A percentile compares a stretch with the other conserved stretches of the same genome.
phyloP scores from a whole-genome alignment of 495 filamentous ascomycete genomes.

The Aspergillus indologenus region DNA sequence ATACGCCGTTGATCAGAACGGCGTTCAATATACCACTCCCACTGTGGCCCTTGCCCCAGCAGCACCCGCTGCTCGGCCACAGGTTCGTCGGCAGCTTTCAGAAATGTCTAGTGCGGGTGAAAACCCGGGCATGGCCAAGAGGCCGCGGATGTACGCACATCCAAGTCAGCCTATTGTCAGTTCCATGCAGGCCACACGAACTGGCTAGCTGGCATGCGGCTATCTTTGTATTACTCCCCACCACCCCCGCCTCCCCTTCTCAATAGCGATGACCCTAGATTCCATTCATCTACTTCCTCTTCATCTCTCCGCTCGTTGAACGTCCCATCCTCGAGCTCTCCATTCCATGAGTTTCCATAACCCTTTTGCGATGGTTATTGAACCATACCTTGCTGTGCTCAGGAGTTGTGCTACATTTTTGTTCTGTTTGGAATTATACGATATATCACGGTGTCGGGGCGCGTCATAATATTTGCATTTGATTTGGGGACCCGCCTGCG shows the following conservation, averaged over 20 bases:
- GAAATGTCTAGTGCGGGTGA: constrained; percentile 60
- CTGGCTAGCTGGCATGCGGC: constrained; percentile 23
- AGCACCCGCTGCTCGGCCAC: constrained; percentile 35
- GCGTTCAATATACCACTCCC: constrained; percentile 49
- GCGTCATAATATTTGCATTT: constrained; percentile 20
- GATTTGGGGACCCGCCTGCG: constrained; percentile 17
- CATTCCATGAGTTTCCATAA: constrained; percentile 10
- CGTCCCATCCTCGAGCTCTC: constrained; percentile 2
- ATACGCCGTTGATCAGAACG: constrained; percentile 52
- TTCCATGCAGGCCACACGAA: constrained; percentile 38
- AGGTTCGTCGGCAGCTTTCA: constrained; percentile 62
- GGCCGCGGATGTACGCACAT: constrained; percentile 62
- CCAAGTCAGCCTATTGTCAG: constrained; percentile 44
- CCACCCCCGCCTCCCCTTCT: not conserved
- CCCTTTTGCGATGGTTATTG: constrained; percentile 13
- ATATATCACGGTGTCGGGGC: constrained; percentile 33
- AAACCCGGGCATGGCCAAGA: constrained; percentile 52
- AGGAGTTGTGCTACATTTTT: constrained; percentile 3
- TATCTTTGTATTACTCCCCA: not conserved
- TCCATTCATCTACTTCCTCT: not conserved
- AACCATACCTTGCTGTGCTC: constrained; percentile 11
- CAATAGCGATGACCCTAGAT: not conserved
- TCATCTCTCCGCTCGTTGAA: not conserved
- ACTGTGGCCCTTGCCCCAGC: constrained; percentile 46
- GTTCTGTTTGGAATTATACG: constrained; percentile 11